phyloP scores from a whole-genome alignment of 2,329 filamentous ascomycete species.

The Harringtonia lauricola region DNA sequence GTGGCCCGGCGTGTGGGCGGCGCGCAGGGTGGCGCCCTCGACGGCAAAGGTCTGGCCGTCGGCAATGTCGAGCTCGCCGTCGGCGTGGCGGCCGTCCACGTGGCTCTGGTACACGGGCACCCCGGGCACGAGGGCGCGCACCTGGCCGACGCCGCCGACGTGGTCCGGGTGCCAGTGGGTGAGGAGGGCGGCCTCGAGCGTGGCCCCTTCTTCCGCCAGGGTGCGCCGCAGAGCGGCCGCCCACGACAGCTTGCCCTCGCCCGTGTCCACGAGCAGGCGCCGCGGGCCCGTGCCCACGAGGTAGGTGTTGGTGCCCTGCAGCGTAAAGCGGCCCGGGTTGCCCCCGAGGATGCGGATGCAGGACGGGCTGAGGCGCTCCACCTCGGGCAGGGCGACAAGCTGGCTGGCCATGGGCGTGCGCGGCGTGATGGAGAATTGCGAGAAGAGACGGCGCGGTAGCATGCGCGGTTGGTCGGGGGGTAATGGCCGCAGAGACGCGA shows the following conservation, averaged over 20 bases:
- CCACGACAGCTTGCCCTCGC: conserved; percentile 72
- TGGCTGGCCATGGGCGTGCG: conserved; percentile 54
- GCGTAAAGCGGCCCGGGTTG: conserved; percentile 74
- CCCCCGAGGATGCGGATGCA: conserved; percentile 80
- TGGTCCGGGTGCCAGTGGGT: conserved; percentile 95
- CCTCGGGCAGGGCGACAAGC: conserved; percentile 55
- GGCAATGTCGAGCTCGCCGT: conserved; percentile 15
- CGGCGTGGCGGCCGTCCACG: conserved; percentile 17
- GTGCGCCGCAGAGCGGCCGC: conserved; percentile 50
- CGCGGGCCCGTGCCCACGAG: conserved; percentile 64
- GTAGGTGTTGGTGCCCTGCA: conserved; percentile 89
- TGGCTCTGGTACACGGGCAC: conserved; percentile 51
- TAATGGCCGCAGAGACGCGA: too few relatives aligned
- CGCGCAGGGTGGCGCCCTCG: conserved; percentile 46
- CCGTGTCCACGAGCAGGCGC: conserved; percentile 82
- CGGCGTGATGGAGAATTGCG: not conserved
- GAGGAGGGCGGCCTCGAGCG: conserved; percentile 59
- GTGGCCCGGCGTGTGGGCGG: conserved; percentile 58
- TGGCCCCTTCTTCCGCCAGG: conserved; percentile 56
- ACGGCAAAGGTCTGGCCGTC: conserved; percentile 40
- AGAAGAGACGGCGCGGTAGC: not conserved
- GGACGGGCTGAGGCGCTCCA: conserved; percentile 65
- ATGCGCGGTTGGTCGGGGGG: too few relatives aligned
- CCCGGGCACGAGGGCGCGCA: conserved; percentile 44
- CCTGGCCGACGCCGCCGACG: conserved; percentile 65